A percentile compares a stretch with the other conserved stretches of the same genome.
Conservation (phyloP, 2,329 filamentous ascomycete genomes). For the Alternaria alternata region DNA sequence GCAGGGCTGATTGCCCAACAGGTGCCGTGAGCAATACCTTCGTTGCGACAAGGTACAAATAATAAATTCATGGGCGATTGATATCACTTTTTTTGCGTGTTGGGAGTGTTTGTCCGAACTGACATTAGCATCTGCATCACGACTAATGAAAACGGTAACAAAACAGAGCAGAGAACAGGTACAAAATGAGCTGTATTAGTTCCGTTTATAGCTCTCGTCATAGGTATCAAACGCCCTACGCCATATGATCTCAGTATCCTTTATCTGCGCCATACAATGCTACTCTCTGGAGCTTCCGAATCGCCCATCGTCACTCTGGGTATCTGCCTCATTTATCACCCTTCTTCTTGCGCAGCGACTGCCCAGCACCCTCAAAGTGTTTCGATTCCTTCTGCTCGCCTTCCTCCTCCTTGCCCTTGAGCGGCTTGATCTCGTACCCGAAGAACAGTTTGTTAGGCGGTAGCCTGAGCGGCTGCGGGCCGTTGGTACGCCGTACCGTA, state of each 20-base stretch:
- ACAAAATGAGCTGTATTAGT: not conserved
- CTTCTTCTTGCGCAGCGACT: constrained; percentile 83
- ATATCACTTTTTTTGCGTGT: too few species aligned
- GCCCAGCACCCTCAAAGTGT: constrained; percentile 80
- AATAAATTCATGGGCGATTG: not conserved
- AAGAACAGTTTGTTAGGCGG: constrained; percentile 94
- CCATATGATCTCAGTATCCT: constrained; percentile 17
- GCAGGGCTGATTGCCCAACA: not conserved
- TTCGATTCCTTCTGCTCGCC: constrained; percentile 70
- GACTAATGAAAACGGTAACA: not conserved
- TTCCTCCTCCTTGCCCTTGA: constrained; percentile 75
- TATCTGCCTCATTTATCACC: constrained; percentile 45
- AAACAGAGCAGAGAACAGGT: not conserved
- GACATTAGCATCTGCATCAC: not conserved
- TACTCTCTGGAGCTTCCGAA: not conserved
- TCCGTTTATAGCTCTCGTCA: constrained; percentile 2
- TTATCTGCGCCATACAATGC: constrained; percentile 39
- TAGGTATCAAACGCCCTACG: constrained; percentile 30
- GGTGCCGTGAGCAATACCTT: not conserved
- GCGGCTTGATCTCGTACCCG: constrained; percentile 89
- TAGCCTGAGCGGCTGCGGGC: constrained; percentile 84
- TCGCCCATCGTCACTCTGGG: too few species aligned
- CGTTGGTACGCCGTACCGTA: constrained; percentile 67
- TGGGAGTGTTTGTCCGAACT: not conserved
- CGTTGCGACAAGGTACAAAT: not conserved